Conservation (phyloP, 2,329 filamentous ascomycete species). For the Nemania sp. region DNA sequence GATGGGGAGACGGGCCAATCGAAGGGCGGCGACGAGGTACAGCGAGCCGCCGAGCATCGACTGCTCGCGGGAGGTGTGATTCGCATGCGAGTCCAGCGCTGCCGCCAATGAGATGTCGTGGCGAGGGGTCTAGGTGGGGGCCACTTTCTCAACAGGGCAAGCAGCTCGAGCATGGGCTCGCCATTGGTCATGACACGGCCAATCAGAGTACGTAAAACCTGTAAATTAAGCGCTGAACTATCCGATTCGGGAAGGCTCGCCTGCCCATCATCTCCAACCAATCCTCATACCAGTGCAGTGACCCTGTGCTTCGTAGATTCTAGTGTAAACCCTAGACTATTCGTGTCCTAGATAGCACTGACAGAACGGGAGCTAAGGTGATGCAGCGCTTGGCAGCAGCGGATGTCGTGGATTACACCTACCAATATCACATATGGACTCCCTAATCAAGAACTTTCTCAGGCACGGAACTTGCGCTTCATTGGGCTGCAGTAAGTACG, state of each 20-base stretch:
- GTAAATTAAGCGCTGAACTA: constrained; percentile 31
- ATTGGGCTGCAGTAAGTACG: too few species aligned
- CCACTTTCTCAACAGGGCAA: constrained; percentile 5
- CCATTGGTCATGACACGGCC: constrained; percentile 5
- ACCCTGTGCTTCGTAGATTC: too few species aligned
- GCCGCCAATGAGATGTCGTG: constrained; percentile 34
- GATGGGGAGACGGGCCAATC: constrained; percentile 35
- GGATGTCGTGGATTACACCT: too few species aligned
- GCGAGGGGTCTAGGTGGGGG: constrained; percentile 10
- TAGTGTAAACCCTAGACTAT: too few species aligned
- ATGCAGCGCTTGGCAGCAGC: background rate
- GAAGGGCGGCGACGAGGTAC: constrained; percentile 25
- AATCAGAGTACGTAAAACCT: constrained; percentile 5
- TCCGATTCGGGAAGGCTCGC: constrained; percentile 23
- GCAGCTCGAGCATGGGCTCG: constrained; percentile 4
- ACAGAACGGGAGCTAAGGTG: constrained; percentile 9
- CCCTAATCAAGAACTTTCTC: too few species aligned
- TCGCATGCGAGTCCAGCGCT: constrained; percentile 18
- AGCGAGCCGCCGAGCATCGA: constrained; percentile 40
- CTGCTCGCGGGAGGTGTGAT: constrained; percentile 35
- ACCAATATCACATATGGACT: too few species aligned
- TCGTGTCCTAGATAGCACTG: too few species aligned
- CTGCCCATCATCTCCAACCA: constrained; percentile 24
- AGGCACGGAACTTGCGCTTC: too few species aligned
- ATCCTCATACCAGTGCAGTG: too few species aligned